phyloP scores from a whole-genome alignment of 2,329 filamentous ascomycete species.

The Trichophyton rubrum region DNA sequence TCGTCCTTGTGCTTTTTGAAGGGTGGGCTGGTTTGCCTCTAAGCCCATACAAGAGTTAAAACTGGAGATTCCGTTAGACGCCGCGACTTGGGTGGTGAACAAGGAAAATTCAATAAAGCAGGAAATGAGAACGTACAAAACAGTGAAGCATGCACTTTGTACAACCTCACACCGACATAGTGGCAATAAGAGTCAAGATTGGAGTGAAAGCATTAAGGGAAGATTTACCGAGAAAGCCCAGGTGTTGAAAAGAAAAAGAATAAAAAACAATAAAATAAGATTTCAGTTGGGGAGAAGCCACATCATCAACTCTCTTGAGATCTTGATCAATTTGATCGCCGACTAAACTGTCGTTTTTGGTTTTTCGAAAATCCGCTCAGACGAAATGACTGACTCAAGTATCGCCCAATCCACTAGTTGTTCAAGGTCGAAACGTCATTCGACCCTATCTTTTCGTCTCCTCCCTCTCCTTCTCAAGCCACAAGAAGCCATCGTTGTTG shows the following conservation, averaged over 20 bases:
- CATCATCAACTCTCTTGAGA: constrained; percentile 1
- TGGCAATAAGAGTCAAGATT: constrained; percentile 2
- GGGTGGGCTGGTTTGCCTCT: too few species aligned
- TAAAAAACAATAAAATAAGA: background rate
- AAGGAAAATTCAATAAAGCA: constrained; percentile 3
- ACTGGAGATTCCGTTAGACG: background rate
- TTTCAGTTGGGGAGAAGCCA: background rate
- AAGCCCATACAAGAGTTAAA: background rate
- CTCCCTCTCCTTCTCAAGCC: background rate
- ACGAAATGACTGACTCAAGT: background rate
- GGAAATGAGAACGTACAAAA: background rate
- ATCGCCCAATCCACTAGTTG: background rate
- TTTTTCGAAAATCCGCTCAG: background rate
- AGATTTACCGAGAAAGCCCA: background rate
- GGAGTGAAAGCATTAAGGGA: background rate
- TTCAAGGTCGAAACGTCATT: background rate
- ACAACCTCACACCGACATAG: constrained; percentile 5
- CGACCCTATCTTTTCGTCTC: background rate
- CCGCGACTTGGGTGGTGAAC: background rate
- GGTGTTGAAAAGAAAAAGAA: background rate
- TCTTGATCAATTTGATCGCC: constrained; percentile 3
- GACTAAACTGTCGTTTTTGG: background rate
- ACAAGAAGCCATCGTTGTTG: background rate
- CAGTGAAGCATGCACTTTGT: background rate
- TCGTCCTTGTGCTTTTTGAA: too few species aligned